Evolutionary conservation across 2,329 filamentous ascomycete genomes (phyloP).

Genomic region (Fonsecaea pedrosoi): DNA sequence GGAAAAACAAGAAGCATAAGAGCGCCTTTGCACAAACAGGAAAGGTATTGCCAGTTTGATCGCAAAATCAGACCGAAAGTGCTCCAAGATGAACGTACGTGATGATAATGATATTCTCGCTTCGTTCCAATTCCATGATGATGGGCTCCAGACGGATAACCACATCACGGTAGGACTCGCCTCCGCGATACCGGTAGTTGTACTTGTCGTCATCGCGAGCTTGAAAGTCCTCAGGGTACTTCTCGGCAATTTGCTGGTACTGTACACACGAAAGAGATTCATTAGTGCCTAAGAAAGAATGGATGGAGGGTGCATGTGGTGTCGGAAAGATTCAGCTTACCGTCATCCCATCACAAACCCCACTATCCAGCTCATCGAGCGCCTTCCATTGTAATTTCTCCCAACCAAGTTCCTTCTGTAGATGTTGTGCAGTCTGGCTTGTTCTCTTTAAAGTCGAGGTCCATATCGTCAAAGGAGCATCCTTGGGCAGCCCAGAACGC

Average conservation of each 20-base stretch:
- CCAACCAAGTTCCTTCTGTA: conserved; percentile 72
- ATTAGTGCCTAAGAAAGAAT: background rate
- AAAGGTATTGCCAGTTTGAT: no score
- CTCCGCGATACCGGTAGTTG: conserved; percentile 97
- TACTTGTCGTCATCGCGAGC: conserved; percentile 98
- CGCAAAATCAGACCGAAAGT: no score
- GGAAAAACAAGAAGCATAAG: background rate
- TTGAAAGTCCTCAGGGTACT: conserved; percentile 91
- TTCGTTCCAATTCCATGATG: conserved; percentile 98
- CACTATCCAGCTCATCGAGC: conserved; percentile 93
- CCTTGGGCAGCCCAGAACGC: conserved; percentile 78
- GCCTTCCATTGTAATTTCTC: conserved; percentile 99
- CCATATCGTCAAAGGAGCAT: conserved; percentile 72
- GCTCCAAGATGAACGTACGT: conserved; percentile 55
- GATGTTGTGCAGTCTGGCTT: conserved; percentile 85
- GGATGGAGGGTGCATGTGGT: background rate
- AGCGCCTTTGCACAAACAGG: no score
- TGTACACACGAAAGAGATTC: background rate
- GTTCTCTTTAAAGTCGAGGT: conserved; percentile 81
- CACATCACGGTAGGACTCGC: conserved; percentile 94
- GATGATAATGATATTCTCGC: conserved; percentile 96
- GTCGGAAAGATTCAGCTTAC: conserved; percentile 19
- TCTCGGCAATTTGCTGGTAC: conserved; percentile 90
- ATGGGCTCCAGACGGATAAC: conserved; percentile 98
- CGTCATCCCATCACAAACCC: conserved; percentile 94